Conservation (phyloP, 768 basidiomycete genomes). For the Trametes villosa region DNA sequence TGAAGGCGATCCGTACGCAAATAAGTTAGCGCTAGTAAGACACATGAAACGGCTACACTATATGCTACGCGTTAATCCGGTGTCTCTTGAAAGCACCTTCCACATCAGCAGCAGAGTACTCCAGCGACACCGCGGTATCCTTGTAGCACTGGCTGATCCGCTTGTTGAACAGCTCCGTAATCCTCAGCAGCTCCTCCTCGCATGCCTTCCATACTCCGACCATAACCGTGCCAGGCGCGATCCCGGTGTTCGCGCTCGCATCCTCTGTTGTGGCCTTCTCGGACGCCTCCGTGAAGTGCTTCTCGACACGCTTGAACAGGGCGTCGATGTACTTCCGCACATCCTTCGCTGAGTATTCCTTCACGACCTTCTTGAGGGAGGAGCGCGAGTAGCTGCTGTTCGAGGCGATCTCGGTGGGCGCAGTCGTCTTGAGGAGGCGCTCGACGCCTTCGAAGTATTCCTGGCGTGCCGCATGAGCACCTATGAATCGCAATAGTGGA, state of each 20-base stretch:
- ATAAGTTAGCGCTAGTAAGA: slow-evolving; percentile 12
- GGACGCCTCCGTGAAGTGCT: slow-evolving; percentile 89
- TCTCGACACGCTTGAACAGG: slow-evolving; percentile 90
- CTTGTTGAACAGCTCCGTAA: slow-evolving; percentile 70
- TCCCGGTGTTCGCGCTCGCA: slow-evolving; percentile 50
- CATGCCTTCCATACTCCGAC: slow-evolving; percentile 90
- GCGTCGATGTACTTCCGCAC: slow-evolving; percentile 86
- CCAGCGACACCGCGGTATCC: slow-evolving; percentile 70
- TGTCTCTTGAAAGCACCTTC: slow-evolving; percentile 80
- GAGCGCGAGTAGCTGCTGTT: slow-evolving; percentile 78
- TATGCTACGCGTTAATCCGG: slow-evolving; percentile 38
- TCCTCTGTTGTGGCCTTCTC: slow-evolving; percentile 64
- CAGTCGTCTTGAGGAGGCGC: slow-evolving; percentile 79
- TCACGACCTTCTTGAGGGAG: slow-evolving; percentile 80
- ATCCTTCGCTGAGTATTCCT: slow-evolving; percentile 88
- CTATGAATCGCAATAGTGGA: neutral
- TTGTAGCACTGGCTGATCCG: slow-evolving; percentile 80
- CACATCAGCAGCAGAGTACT: slow-evolving; percentile 76
- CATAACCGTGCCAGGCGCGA: slow-evolving; percentile 67
- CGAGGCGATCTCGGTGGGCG: slow-evolving; percentile 74
- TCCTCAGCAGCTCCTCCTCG: slow-evolving; percentile 78
- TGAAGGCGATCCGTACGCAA: neutral
- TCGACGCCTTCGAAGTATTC: slow-evolving; percentile 96
- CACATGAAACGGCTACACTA: neutral
- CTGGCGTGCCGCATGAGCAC: slow-evolving; percentile 43